phyloP scores from a whole-genome alignment of 805 yeast genomes.

The Metschnikowia orientalis region DNA sequence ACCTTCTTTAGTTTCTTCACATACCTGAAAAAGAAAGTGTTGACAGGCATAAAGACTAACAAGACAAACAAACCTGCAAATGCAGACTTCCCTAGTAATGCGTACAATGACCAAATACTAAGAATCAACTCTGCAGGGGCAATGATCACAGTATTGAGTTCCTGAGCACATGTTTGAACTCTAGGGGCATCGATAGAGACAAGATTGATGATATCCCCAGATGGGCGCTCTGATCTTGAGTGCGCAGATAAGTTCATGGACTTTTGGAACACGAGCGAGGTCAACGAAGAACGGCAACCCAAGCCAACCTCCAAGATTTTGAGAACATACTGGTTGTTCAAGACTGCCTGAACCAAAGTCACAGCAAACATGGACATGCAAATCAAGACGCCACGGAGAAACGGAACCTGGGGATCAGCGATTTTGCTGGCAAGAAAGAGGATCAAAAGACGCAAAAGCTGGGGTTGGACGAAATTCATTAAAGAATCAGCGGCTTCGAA shows the following conservation, averaged over 20 bases:
- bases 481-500: conserved; percentile 23
- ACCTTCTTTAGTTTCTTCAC: conserved; percentile 11
- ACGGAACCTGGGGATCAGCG: conserved; percentile 11
- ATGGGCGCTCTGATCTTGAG: conserved; percentile 16
- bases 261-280: conserved; percentile 22
- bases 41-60: conserved; percentile 18
- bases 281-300: conserved; percentile 20
- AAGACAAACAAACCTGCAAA: conserved; percentile 19
- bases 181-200: conserved; percentile 24
- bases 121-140: conserved; percentile 18
- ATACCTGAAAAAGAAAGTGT: conserved; percentile 17
- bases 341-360: conserved; percentile 55
- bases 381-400: conserved; percentile 16
- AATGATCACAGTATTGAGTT: conserved; percentile 15
- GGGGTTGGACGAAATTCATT: conserved; percentile 74
- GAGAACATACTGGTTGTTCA: conserved; percentile 66
- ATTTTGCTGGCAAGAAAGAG: conserved; percentile 46
- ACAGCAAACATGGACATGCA: conserved; percentile 48
- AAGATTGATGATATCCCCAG: conserved; percentile 24
- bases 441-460: conserved; percentile 64
- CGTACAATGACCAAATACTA: conserved; percentile 21
- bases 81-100: conserved; percentile 22
- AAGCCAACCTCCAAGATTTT: conserved; percentile 55
- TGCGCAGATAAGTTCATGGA: conserved; percentile 18
- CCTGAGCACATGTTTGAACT: conserved; percentile 20